Evolutionary conservation across 116 monocot genomes (phyloP).

Genomic region (Papilionanthe hybrid): DNA sequence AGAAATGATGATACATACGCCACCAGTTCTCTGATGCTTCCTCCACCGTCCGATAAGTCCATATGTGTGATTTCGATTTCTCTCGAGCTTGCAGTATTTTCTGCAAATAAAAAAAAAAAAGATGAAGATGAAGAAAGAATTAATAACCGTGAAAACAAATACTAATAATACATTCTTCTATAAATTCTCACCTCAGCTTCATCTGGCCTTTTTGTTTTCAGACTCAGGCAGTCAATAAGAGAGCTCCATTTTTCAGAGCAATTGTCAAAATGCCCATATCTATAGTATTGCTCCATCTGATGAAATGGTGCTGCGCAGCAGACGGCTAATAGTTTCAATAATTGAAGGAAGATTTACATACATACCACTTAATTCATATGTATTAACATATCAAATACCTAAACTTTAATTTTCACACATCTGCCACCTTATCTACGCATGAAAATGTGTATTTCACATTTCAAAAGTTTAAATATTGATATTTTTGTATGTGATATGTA

Average conservation of each 20-base stretch:
- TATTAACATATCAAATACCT: too few species aligned
- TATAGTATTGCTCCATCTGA: slow-evolving; percentile 88
- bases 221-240: slow-evolving; percentile 62
- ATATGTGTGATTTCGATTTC: slow-evolving; percentile 64
- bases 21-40: slow-evolving; percentile 86
- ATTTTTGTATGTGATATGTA: too few species aligned
- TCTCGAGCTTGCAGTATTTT: slow-evolving; percentile 66
- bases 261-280: slow-evolving; percentile 71
- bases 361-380: too few species aligned
- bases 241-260: slow-evolving; percentile 69
- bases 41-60: slow-evolving; percentile 79
- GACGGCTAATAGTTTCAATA: neutral
- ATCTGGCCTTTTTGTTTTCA: slow-evolving; percentile 73
- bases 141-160: too few species aligned
- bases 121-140: too few species aligned
- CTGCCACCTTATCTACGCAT: too few species aligned
- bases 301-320: slow-evolving; percentile 60
- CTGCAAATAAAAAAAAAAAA: slow-evolving; percentile 16
- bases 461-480: too few species aligned
- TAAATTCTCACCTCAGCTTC: slow-evolving; percentile 47
- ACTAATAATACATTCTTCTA: neutral
- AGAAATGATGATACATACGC: slow-evolving; percentile 51
- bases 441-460: too few species aligned
- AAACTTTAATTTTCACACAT: too few species aligned
- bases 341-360: neutral